Base-by-base conservation (phyloP, 2,329 filamentous ascomycete genomes). In the Ophiocordyceps polyrhachis-furcata region DNA sequence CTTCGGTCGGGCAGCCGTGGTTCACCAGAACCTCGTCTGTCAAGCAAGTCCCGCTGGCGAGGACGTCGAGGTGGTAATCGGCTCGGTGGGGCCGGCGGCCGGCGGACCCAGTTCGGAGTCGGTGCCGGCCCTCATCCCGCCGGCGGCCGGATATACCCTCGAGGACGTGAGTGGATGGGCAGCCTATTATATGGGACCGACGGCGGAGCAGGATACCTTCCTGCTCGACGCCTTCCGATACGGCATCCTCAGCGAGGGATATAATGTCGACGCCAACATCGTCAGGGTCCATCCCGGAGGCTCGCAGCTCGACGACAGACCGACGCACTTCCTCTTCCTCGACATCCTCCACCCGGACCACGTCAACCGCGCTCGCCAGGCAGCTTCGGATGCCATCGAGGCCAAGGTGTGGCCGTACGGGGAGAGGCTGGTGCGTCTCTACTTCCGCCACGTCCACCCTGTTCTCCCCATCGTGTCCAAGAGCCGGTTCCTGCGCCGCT, bases 201-300 rank as follows among this genome's bases (percentile, higher is more conserved):
- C 64, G 2, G 62, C 59, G 11, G 67, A 70, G 51, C 67, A 70
- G 49, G 68, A 70, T 45, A 60, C 65, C 1, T 60, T 67, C 48
- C 58, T 70, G 9, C 56, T 70, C 5, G 62, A 64, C 35, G 66
- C 65, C 12, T 69, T 70, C 45, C 57, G 66, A 17, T 69, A 67
- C 32, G 59, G 65, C 17, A 62, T 70, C 25, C 53, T 68, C 41
- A 68, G 66, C 40, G 59, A 62, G 42, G 62, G 63, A n/a, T 58
- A 61, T 17, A 62, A 64, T 23, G 57, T 69, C 8, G 65, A 67
- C 46, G 66, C 63, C 47, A 64, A 66, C 43, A 61, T 68, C 42
- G 55, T 65, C 19, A 65, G 68, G 44, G 62, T 67, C 1, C 59
- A 61, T 35, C 50, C 57, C 14, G 65, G 65, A 11, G 53, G 59